These are phyloP conservation scores for Backusella liffmaniae DNA, from an alignment of 192 early-diverging fungal genomes.

Conservation along the genomic window DNA sequence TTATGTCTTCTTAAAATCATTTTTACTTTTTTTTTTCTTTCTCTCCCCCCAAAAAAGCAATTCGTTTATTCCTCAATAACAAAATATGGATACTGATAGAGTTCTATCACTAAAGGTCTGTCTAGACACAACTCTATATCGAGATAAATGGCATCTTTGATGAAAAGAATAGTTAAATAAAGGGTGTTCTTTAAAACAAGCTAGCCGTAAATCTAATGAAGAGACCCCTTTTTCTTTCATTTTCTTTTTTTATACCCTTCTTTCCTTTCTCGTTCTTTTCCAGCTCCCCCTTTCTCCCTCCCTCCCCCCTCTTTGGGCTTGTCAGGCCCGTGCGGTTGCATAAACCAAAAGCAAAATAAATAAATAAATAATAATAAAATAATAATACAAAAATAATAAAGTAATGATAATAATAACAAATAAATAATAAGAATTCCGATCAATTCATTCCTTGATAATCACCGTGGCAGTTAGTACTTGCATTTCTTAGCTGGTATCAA, in stretches of 20 bases:
- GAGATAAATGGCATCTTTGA: neutral
- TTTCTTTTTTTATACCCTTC: neutral
- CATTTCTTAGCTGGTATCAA: constrained; percentile 12
- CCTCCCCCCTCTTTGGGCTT: neutral
- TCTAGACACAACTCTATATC: neutral
- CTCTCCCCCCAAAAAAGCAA: neutral
- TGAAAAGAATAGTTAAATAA: neutral
- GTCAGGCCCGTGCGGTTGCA: constrained; percentile 19
- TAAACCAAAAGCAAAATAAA: neutral
- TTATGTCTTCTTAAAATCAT: neutral
- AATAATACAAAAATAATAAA: neutral
- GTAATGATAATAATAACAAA: constrained; percentile 12
- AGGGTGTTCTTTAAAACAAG: neutral
- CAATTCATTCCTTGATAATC: constrained; percentile 21
- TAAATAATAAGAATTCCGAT: constrained; percentile 16
- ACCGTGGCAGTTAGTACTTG: constrained; percentile 11
- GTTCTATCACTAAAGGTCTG: neutral
- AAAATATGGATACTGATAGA: neutral
- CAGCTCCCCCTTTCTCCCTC: neutral
- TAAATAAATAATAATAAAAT: neutral
- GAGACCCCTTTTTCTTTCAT: neutral
- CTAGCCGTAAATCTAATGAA: neutral
- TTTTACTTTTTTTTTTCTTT: neutral
- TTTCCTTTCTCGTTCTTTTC: neutral
- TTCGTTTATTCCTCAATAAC: neutral